Evolutionary conservation across 257 asterid genomes (phyloP).

Genomic region (Handroanthus guayacan): DNA sequence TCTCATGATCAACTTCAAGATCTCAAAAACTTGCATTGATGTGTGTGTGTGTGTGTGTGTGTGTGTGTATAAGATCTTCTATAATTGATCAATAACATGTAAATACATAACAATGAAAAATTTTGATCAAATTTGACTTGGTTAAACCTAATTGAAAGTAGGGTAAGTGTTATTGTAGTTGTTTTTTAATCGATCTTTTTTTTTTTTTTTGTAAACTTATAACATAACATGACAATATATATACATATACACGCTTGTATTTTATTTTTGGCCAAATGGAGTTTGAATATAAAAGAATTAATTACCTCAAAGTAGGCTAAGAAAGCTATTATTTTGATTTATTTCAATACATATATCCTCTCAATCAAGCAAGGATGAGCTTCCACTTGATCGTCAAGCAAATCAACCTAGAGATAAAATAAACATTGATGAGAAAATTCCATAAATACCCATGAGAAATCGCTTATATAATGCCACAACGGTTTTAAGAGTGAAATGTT

Average conservation of each 20-base stretch:
- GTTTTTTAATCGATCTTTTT: neutral
- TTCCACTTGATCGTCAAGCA: constrained; percentile 84
- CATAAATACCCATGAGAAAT: too few relatives aligned
- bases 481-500: too few relatives aligned
- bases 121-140: neutral
- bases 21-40: constrained; percentile 58
- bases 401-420: constrained; percentile 62
- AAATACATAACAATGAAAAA: neutral
- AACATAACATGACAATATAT: neutral
- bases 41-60: too few relatives aligned
- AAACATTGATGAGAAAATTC: too few relatives aligned
- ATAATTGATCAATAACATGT: neutral
- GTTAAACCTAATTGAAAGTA: neutral
- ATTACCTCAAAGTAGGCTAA: constrained; percentile 58
- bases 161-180: neutral
- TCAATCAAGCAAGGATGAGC: constrained; percentile 57
- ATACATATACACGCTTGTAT: too few relatives aligned
- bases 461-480: too few relatives aligned
- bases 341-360: constrained; percentile 51
- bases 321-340: constrained; percentile 46
- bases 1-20: constrained; percentile 58
- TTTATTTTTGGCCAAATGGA: too few relatives aligned
- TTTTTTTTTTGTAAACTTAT: neutral
- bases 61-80: neutral
- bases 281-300: too few relatives aligned